Base-by-base conservation (phyloP, 495 filamentous ascomycete species). In the Aspergillus sclerotioniger region DNA sequence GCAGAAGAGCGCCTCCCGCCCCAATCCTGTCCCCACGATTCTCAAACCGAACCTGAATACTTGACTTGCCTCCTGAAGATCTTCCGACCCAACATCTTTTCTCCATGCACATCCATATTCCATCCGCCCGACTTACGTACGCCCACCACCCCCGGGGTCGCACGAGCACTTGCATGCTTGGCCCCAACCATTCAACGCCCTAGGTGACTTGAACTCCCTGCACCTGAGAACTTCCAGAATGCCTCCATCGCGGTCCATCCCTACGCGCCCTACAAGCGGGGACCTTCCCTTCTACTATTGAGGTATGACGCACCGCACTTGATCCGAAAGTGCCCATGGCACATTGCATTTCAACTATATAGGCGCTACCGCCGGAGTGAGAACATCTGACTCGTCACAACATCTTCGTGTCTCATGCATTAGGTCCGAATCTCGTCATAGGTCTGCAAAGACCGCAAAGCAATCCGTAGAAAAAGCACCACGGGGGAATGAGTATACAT, bases 351-450 rank as follows among this genome's bases (percentile, higher is more conserved):
- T 59, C 57, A 54, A 44, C 44, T 54, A 52, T 54, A 52, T 45
- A 33, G 32, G 48, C 29, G 46, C 17, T 37, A 57, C 19, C 13
- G 39, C 39, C 41, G 21, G 9, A 28, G 13, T 13, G 39, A 31
- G 49, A 48, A 54, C 52, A 59, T 52, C 32, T 57, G 55, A 58
- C 58, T 63, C 58, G 53, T 63, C 57, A 66, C 53, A 58, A 48
- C 25, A 31, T 45, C 57, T 51, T 66, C 63, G 59, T 58, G 59
- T 60, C 62, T 65, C 66, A 65, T 68, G 62, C 58, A 62, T 62
- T 57, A 65, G 48, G 56, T 64, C 63, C 56, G 63, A 65, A 68
- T 59, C 53, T 64, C 65, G 41, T 67, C 58, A 62, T 41, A 48
- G 52, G 47, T 53, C 60, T 37, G 39, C 33, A 25, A 46, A 56